Percentiles rank a stretch among this genome's conserved stretches.
These are phyloP conservation scores for Candida krabiensis DNA, from an alignment of 805 yeast species.

Conservation along the genomic window DNA sequence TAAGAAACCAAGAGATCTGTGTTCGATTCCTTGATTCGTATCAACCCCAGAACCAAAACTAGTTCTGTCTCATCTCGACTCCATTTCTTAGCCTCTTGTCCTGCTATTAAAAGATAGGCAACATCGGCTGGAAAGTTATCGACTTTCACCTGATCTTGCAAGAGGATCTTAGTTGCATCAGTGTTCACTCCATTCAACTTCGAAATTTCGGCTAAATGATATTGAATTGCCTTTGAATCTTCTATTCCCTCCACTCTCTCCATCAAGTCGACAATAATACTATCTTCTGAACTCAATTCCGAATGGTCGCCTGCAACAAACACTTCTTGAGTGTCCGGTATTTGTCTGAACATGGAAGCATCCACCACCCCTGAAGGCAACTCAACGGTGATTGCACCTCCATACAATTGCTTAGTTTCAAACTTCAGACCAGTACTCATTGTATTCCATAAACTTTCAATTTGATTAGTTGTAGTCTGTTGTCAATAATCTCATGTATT, in stretches of 20 bases:
- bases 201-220: constrained; percentile 58
- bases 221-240: constrained; percentile 42
- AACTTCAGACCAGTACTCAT: constrained; percentile 13
- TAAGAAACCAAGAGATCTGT: constrained; percentile 65
- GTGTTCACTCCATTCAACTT: constrained; percentile 37
- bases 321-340: constrained; percentile 95
- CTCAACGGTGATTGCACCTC: constrained; percentile 71
- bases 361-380: constrained; percentile 68
- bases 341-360: constrained; percentile 74
- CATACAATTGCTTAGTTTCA: constrained; percentile 51
- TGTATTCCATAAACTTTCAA: too few species aligned
- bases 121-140: constrained; percentile 19
- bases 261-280: constrained; percentile 64
- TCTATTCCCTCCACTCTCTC: constrained; percentile 44
- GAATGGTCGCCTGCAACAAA: constrained; percentile 44
- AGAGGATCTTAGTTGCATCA: constrained; percentile 8
- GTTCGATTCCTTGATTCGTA: constrained; percentile 48
- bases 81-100: constrained; percentile 53
- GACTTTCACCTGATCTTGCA: constrained; percentile 6
- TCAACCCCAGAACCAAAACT: constrained; percentile 54
- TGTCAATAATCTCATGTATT: too few species aligned
- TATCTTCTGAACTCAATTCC: constrained; percentile 43
- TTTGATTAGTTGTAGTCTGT: too few species aligned
- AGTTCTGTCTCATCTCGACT: constrained; percentile 40
- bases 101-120: constrained; percentile 35